Conservation (phyloP, 192 early-diverging fungal genomes). For the Backusella mclennaniae region DNA sequence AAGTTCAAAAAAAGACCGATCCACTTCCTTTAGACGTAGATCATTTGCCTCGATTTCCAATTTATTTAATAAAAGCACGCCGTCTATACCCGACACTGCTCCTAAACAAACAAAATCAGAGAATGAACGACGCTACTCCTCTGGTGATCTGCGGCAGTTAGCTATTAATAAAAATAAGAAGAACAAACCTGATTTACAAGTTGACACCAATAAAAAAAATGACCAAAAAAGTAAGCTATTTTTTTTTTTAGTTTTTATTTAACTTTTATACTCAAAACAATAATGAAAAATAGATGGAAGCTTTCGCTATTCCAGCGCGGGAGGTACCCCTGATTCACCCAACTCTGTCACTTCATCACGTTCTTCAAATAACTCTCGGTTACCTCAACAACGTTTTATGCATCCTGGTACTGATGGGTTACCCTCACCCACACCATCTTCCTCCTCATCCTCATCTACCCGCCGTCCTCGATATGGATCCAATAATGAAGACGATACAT, state of each 20-base stretch:
- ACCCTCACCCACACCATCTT: slow-evolving; percentile 17
- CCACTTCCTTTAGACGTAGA: slow-evolving; percentile 24
- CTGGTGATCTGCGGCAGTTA: slow-evolving; percentile 28
- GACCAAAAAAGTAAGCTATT: not conserved
- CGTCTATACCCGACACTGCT: slow-evolving; percentile 1
- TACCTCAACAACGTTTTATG: slow-evolving; percentile 15
- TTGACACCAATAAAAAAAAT: slow-evolving; percentile 9
- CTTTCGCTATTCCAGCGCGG: not conserved
- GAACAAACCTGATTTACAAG: not conserved
- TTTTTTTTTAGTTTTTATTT: not conserved
- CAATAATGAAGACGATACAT: not conserved
- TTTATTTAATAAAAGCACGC: slow-evolving; percentile 23
- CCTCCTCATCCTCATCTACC: slow-evolving; percentile 16
- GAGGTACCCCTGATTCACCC: slow-evolving; percentile 21
- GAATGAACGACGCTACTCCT: slow-evolving; percentile 23
- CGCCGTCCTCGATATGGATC: not conserved
- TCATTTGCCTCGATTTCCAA: slow-evolving; percentile 21
- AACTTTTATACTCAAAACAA: slow-evolving; percentile 1
- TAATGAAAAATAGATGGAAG: not conserved
- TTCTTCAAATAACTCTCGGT: slow-evolving; percentile 18
- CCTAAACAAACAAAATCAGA: not conserved
- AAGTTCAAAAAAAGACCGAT: not conserved
- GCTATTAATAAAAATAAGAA: slow-evolving; percentile 10
- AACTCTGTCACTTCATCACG: slow-evolving; percentile 27
- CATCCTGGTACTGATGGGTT: not conserved